Evolutionary conservation across 2,329 filamentous ascomycete species (phyloP).

Genomic region (Cercospora sp.): DNA sequence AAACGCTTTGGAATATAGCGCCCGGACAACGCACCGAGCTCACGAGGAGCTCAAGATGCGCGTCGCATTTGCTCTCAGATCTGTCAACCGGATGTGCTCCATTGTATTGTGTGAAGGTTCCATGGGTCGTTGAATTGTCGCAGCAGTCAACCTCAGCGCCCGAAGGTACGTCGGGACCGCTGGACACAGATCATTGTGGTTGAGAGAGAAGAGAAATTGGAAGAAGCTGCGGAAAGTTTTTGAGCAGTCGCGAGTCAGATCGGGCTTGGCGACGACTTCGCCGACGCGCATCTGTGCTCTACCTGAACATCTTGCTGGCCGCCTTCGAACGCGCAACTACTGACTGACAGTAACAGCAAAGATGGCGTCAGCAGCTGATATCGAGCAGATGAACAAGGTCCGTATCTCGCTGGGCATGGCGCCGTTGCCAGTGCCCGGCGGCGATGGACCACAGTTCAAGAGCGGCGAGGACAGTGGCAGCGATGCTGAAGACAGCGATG

Average conservation of each 20-base stretch:
- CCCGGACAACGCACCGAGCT: constrained; percentile 65
- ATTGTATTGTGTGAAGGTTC: constrained; percentile 65
- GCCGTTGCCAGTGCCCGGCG: constrained; percentile 80
- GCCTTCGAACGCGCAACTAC: constrained; percentile 12
- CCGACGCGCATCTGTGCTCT: neutral
- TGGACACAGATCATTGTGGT: constrained; percentile 79
- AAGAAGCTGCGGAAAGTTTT: constrained; percentile 18
- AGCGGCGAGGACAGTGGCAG: constrained; percentile 43
- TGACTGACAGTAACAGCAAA: constrained; percentile 4
- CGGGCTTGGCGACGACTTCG: neutral
- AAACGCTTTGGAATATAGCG: constrained; percentile 88
- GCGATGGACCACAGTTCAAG: constrained; percentile 61
- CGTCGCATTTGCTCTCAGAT: constrained; percentile 71
- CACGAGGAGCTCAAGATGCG: constrained; percentile 58
- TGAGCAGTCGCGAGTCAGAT: constrained; percentile 1
- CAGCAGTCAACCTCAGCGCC: constrained; percentile 72
- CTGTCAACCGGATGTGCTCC: constrained; percentile 96
- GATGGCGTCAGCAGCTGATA: constrained; percentile 58
- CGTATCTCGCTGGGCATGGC: constrained; percentile 86
- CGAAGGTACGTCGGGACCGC: constrained; percentile 64
- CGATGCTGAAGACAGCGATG: constrained; percentile 55
- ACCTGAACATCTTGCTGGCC: neutral
- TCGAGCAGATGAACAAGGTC: constrained; percentile 93
- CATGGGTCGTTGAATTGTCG: constrained; percentile 82
- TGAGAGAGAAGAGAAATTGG: constrained; percentile 44